Base-by-base conservation (phyloP, 805 yeast genomes). In the Sugiyamaella qingdaonensis region DNA sequence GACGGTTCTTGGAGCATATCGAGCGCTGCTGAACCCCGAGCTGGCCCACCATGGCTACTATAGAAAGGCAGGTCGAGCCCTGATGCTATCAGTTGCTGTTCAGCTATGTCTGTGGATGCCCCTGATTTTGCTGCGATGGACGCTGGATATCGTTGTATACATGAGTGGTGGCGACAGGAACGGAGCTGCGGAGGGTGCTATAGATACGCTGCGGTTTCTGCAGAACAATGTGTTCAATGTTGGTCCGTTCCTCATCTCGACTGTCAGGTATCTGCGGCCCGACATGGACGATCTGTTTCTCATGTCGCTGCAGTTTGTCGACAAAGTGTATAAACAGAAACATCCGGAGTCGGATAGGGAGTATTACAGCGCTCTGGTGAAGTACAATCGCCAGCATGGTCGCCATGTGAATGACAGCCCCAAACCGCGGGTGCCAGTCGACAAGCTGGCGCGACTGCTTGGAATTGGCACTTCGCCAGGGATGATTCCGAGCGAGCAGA, bases 1-100 rank as follows among this genome's bases (percentile, higher is more conserved):
- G 37, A 77, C 81, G 0, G 45, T 78, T 8, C 63, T 79, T 8
- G 83, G 84, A 3, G 71, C 73, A 1, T 78, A 73, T 54, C 62
- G 82, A 27, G 74, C 78, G 1, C 61, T 76, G 11, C 74, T 70
- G 51, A 78, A 78, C 59, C 78, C 80, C 1, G 63, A 67, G 4
- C 58, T 77, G 48, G 61, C 66, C 31, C 64, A 70, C 33, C 61
- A 64, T 32, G 64, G 64, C 29, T 75, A 69, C 67, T 74, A 71
- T 51, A 54, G 61, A 29, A 70, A 68, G 56, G 76, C 75, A 0
- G 52, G 68, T 0, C 57, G 59, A 13, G 73, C 77, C 3, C 52
- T 77, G 37, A 61, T 63, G 29, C 51, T 68, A 46, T 76, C 82
- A 35, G 53, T 75, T 31, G 54, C 62, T 10, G 56, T 77, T 35